Base-by-base conservation (phyloP, 768 basidiomycete species). In the Russula ochroleuca region DNA sequence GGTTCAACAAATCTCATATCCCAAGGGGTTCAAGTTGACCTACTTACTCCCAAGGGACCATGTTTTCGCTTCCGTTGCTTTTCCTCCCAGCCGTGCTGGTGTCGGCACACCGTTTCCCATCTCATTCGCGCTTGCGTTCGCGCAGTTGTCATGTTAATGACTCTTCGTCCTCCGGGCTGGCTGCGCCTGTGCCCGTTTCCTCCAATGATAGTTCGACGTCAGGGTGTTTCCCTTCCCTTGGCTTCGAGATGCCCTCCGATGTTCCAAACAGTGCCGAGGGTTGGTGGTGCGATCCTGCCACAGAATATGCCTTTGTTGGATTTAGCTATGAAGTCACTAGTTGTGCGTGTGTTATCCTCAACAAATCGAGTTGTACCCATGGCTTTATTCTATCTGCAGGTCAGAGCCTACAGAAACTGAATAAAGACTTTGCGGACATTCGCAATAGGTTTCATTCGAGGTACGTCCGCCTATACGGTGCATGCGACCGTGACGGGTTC, bases 251-350 rank as follows among this genome's bases (percentile, higher is more conserved):
- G 83, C 88, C 88, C 3, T 69, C 72, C 1, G 52, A 69, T 1
- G 70, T 81, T 10, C 86, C 86, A 0, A 61, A 71, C 1, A 64
- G 69, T 64, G 64, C 61, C 52, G 62, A 64, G 1, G 51, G 52
- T 25, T 77, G 76, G 76, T 77, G 88, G 89, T 92, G 89, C 70
- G 71, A 81, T 60, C 71, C 75, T 41, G 73, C 75, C 59, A 83
- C 81, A 0, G 89, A 92, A 71, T 90, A 88, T 68, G 89, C 82
- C 0, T 91, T 91, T 70, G 73, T 90, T 55, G 89, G 88, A 0
- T 86, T 91, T 73, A 86, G 86, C 71, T 91, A 91, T 67, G 88
- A 88, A 69, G 78, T 90, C 25, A 81, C 84, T 47, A 78, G 75
- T 13, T 89, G 87, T 86, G 67, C 54, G 82, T 73, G 33, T 40